These are phyloP conservation scores for Aspergillus kassunensis DNA, from an alignment of 495 filamentous ascomycete genomes.

Conservation along the genomic window DNA sequence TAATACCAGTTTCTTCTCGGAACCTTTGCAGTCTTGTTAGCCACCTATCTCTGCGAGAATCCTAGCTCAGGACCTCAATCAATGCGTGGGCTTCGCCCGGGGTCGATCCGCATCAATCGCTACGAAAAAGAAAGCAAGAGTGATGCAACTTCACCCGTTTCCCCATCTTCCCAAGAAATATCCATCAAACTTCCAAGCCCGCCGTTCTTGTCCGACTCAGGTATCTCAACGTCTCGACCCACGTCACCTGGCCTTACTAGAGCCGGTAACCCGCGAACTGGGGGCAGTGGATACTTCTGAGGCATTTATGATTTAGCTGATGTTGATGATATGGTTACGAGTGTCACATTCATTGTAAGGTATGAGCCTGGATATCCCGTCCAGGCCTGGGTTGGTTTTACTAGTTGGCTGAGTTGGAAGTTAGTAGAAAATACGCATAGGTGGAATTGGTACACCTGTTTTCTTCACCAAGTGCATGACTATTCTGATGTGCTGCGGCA, in stretches of 20 bases:
- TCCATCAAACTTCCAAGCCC: slow-evolving; percentile 49
- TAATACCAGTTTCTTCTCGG: slow-evolving; percentile 73
- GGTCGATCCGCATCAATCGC: slow-evolving; percentile 68
- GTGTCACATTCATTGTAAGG: slow-evolving; percentile 4
- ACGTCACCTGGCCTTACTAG: slow-evolving; percentile 58
- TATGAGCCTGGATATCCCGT: slow-evolving; percentile 14
- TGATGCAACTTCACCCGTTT: slow-evolving; percentile 49
- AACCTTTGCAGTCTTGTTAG: slow-evolving; percentile 67
- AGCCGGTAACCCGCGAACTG: slow-evolving; percentile 34
- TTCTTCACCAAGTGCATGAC: slow-evolving; percentile 1
- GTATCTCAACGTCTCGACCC: slow-evolving; percentile 62
- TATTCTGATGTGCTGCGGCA: slow-evolving; percentile 2
- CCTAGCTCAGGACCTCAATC: slow-evolving; percentile 28
- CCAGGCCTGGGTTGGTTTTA: slow-evolving; percentile 6
- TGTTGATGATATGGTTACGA: slow-evolving; percentile 15
- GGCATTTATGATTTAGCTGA: slow-evolving; percentile 25
- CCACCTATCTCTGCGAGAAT: slow-evolving; percentile 80
- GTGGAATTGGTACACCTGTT: slow-evolving; percentile 8
- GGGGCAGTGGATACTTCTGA: slow-evolving; percentile 32
- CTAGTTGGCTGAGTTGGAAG: slow-evolving; percentile 7
- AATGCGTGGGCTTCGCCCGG: slow-evolving; percentile 51
- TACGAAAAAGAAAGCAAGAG: slow-evolving; percentile 60
- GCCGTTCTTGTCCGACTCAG: slow-evolving; percentile 50
- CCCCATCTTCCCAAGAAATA: slow-evolving; percentile 39
- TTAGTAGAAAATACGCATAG: slow-evolving; percentile 12